Evolutionary conservation across 768 basidiomycete species (phyloP), one percentile per base, ranked within the genome.

Genomic region (Chalciporus piperatus): DNA sequence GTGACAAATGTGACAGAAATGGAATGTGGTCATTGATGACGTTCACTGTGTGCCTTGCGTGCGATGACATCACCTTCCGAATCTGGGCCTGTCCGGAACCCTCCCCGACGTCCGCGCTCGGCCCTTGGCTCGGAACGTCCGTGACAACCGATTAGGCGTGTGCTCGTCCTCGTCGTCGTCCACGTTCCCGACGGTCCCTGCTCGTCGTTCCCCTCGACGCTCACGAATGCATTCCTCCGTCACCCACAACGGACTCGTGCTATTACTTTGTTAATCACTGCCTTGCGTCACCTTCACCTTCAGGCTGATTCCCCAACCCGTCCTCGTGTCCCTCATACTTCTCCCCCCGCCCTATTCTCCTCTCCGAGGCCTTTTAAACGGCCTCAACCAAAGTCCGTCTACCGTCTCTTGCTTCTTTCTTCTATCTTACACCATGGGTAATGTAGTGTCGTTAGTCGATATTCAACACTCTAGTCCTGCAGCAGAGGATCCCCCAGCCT

Each of bases 371-470:
- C 54, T 58, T 62, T 57, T 53, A 62, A 52, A 42, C 54, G 56
- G 45, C 52, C 52, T 56, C 57, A 35, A 16, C 47, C 47, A 55
- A 58, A 68, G 67, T 68, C 39, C 17, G 67, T 57, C 47, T 41
- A 41, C 48, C 41, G n/a, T 47, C 35, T 48, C 8, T 54, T 35
- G 56, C 23, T 41, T 37, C 22, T 41, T 20, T 19, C 1, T 50
- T 44, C 25, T 45, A 19, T 45, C 62, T 59, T 33, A 56, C 32
- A 7, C 54, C 37, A 69, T 69, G 68, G 69, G 68, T 38, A 58
- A 58, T 49, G 54, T 60, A 69, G 68, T 69, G 69, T 69, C 69
- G 0, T 55, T 67, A 2, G 59, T 70, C 38, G 62, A 59, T 30
- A 56, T 68, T 40, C 66, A 68, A 22, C 60, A 64, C 23, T 46